Evolutionary conservation across 768 basidiomycete species (phyloP).

Genomic region (Termitomyces sp.): DNA sequence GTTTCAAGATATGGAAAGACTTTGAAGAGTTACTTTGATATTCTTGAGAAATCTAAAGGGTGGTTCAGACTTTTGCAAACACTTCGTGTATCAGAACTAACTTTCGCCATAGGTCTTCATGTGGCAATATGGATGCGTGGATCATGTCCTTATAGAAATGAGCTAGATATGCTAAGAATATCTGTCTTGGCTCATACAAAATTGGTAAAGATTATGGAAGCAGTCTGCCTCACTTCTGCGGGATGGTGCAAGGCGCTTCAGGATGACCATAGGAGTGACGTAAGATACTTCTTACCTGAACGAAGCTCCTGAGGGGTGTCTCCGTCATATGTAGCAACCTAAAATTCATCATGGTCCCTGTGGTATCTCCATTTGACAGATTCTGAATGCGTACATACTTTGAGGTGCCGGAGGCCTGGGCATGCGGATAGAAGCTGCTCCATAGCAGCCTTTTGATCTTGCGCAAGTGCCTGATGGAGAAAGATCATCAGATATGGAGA

Average conservation of each 20-base stretch:
- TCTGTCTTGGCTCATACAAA: conserved; percentile 46
- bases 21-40: conserved; percentile 38
- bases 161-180: background rate
- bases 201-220: conserved; percentile 85
- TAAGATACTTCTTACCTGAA: conserved; percentile 32
- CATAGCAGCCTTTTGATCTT: conserved; percentile 75
- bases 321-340: conserved; percentile 82
- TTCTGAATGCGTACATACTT: conserved; percentile 35
- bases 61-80: background rate
- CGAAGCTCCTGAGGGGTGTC: conserved; percentile 75
- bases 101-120: conserved; percentile 82
- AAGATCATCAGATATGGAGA: background rate
- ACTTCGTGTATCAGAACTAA: conserved; percentile 18
- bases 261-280: background rate
- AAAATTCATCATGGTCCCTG: background rate
- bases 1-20: background rate
- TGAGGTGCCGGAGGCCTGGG: conserved; percentile 55
- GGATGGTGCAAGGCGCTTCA: background rate
- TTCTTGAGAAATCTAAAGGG: conserved; percentile 57
- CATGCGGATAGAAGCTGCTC: conserved; percentile 59
- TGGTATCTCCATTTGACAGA: background rate
- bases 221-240: conserved; percentile 62
- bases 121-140: conserved; percentile 78
- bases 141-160: conserved; percentile 60
- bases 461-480: conserved; percentile 66